A percentile compares a stretch with the other conserved stretches of the same genome.
Conservation (phyloP, 257 asterid genomes). For the Solanum virginianum region DNA sequence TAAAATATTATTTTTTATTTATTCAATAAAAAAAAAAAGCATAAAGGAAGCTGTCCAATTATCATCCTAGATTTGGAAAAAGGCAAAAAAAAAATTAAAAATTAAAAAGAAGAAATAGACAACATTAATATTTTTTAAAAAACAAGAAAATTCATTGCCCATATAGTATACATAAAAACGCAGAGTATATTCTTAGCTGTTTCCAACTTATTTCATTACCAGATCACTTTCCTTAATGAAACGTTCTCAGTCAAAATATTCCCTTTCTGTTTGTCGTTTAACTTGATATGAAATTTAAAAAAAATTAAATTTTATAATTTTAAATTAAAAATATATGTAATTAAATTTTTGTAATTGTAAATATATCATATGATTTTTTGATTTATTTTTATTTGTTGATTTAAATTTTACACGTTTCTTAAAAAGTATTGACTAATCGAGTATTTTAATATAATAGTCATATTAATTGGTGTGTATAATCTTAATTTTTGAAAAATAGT, state of each 20-base stretch:
- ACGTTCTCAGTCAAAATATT: not conserved
- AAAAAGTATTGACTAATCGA: not conserved
- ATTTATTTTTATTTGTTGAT: not conserved
- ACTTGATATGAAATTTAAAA: too few species aligned
- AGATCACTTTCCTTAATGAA: not conserved
- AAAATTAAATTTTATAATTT: not conserved
- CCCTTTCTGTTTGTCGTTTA: accelerated
- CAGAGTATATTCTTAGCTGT: not conserved
- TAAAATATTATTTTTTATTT: not conserved
- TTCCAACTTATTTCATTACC: not conserved
- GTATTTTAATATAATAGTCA: not conserved
- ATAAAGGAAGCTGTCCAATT: not conserved
- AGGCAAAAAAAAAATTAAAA: not conserved
- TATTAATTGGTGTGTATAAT: too few species aligned
- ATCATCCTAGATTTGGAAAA: not conserved
- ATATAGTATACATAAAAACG: not conserved
- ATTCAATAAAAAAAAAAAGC: not conserved
- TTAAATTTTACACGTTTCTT: not conserved
- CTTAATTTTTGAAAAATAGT: too few species aligned
- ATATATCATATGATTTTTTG: not conserved
- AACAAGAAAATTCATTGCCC: not conserved
- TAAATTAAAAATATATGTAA: not conserved
- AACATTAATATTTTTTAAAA: not conserved
- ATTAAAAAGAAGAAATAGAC: not conserved
- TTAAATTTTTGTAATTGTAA: not conserved